These are phyloP conservation scores for Fonsecaea erecta DNA, from an alignment of 2,329 filamentous ascomycete genomes.

Conservation along the genomic window DNA sequence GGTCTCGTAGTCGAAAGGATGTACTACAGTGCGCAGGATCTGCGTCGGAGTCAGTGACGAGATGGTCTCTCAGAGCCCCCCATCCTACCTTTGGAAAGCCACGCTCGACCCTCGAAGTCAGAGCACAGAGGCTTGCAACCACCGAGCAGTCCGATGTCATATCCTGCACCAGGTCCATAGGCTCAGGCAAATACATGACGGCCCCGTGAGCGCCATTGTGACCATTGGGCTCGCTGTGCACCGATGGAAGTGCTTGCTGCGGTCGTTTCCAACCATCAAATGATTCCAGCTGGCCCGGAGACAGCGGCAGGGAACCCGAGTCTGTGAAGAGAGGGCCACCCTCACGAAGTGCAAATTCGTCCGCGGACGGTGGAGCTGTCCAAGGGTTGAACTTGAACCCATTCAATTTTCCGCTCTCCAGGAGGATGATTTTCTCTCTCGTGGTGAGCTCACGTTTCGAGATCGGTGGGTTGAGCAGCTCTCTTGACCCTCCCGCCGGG, in stretches of 20 bases:
- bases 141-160: slow-evolving; percentile 96
- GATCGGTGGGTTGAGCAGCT: slow-evolving; percentile 36
- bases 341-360: slow-evolving; percentile 64
- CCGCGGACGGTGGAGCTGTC: slow-evolving; percentile 64
- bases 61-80: slow-evolving; percentile 7
- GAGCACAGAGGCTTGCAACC: slow-evolving; percentile 89
- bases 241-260: slow-evolving; percentile 62
- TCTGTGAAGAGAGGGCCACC: slow-evolving; percentile 69
- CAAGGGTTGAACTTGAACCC: slow-evolving; percentile 85
- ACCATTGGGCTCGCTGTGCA: slow-evolving; percentile 41
- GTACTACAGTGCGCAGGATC: slow-evolving; percentile 74
- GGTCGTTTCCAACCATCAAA: slow-evolving; percentile 86
- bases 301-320: slow-evolving; percentile 70
- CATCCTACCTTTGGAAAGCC: slow-evolving; percentile 68
- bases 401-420: slow-evolving; percentile 78
- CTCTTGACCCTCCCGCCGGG: slow-evolving; percentile 14
- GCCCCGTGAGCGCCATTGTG: slow-evolving; percentile 41
- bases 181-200: slow-evolving; percentile 61
- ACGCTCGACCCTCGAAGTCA: slow-evolving; percentile 70
- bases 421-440: slow-evolving; percentile 75
- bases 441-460: slow-evolving; percentile 67
- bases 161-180: slow-evolving; percentile 87
- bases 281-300: slow-evolving; percentile 71
- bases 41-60: slow-evolving; percentile 42
- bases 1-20: slow-evolving; percentile 69